Conservation (phyloP, 2,329 filamentous ascomycete species). For the Sarocladium strictum region DNA sequence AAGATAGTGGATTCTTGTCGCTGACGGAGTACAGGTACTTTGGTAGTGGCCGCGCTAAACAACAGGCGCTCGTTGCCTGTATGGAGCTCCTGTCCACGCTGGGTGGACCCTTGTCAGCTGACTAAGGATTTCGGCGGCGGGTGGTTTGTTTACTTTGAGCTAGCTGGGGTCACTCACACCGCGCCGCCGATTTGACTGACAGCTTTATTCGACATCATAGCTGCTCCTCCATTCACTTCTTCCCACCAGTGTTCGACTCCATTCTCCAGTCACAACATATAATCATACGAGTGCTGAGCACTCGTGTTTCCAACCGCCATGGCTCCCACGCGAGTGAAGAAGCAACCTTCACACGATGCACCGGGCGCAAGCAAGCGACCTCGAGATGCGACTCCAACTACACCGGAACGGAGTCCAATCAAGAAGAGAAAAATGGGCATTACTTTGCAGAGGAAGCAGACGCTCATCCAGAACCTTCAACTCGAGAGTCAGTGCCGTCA, state of each 20-base stretch:
- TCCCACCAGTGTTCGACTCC: too few species aligned
- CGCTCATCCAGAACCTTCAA: constrained; percentile 82
- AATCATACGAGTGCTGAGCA: constrained; percentile 1
- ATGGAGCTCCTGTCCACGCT: background rate
- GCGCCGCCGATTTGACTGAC: constrained; percentile 7
- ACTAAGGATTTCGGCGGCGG: background rate
- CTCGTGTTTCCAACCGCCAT: constrained; percentile 27
- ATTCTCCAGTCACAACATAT: constrained; percentile 6
- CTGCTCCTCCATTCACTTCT: background rate
- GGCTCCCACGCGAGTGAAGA: constrained; percentile 38
- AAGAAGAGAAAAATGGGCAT: constrained; percentile 58
- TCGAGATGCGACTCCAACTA: constrained; percentile 28
- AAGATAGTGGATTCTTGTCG: background rate
- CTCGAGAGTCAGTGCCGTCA: constrained; percentile 62
- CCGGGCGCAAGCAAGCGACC: constrained; percentile 14
- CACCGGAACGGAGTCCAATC: constrained; percentile 48
- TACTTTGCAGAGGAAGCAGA: constrained; percentile 71
- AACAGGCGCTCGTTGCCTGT: background rate
- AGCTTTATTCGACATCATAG: constrained; percentile 2
- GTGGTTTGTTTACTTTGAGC: constrained; percentile 34
- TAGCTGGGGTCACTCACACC: constrained; percentile 15
- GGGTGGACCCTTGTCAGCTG: background rate
- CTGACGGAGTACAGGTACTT: background rate
- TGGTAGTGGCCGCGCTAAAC: background rate
- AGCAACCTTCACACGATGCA: constrained; percentile 16